These are phyloP conservation scores for Telfairia occidentalis DNA, from an alignment of 331 rosid species.

Conservation along the genomic window DNA sequence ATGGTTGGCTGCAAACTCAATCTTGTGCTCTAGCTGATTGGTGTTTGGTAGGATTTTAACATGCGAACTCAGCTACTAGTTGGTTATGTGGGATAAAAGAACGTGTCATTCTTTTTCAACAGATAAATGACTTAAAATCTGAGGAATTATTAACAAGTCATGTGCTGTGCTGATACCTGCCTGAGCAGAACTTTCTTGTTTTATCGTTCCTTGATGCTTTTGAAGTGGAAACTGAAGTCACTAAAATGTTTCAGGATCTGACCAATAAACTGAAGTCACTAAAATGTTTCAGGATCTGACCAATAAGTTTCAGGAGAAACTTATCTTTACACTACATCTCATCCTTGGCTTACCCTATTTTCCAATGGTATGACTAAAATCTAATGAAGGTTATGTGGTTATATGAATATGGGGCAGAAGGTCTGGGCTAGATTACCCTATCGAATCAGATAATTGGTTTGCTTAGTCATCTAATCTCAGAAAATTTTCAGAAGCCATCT, in stretches of 20 bases:
- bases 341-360: neutral
- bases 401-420: neutral
- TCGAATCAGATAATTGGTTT: neutral
- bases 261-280: neutral
- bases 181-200: neutral
- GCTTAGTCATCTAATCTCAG: neutral
- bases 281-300: neutral
- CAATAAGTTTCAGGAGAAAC: too few relatives aligned
- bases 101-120: neutral
- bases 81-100: conserved; percentile 4
- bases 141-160: neutral
- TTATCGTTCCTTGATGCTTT: neutral
- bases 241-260: neutral
- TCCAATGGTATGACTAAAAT: neutral
- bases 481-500: neutral
- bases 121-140: neutral
- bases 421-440: neutral
- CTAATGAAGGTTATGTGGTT: neutral
- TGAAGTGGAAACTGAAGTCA: neutral
- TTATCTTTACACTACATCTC: neutral
- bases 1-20: conserved; percentile 2
- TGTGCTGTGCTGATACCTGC: neutral
- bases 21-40: neutral
- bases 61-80: neutral
- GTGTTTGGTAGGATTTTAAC: conserved; percentile 5